Percentiles rank a stretch among this genome's conserved stretches.
Conservation (phyloP, 1,139 yeast genomes). For the Saccharomyces uvarum region DNA sequence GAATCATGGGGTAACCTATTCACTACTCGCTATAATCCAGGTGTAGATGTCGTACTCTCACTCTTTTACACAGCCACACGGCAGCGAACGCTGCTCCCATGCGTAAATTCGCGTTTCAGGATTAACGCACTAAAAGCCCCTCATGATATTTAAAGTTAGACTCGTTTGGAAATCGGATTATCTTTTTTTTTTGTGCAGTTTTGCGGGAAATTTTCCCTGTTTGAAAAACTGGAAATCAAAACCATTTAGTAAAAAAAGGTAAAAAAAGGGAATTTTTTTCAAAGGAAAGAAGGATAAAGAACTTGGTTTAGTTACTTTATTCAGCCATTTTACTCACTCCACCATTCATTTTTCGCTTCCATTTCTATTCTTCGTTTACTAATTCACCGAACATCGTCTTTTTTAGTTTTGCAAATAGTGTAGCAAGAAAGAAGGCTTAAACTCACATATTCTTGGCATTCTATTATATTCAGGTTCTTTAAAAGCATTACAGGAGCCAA, state of each 20-base stretch:
- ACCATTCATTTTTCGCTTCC: not conserved
- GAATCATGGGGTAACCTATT: not conserved
- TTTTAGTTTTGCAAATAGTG: not conserved
- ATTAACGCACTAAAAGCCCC: not conserved
- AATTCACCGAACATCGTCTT: not conserved
- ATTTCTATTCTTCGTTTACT: not conserved
- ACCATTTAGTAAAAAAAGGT: not conserved
- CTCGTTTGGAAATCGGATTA: constrained; percentile 1
- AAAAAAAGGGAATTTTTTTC: not conserved
- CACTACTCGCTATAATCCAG: not conserved
- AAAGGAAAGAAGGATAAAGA: not conserved
- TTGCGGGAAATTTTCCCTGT: constrained; percentile 1
- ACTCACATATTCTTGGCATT: not conserved
- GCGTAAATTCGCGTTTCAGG: not conserved
- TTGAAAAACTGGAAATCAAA: not conserved
- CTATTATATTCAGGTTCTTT: not conserved
- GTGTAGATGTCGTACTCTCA: not conserved
- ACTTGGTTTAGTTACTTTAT: not conserved
- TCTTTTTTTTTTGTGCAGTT: constrained; percentile 3
- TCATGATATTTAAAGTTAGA: not conserved
- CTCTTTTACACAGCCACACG: not conserved
- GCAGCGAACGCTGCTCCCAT: not conserved
- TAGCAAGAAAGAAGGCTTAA: not conserved
- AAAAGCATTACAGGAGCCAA: not conserved
- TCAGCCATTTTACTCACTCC: not conserved